Base-by-base conservation (phyloP, 2,329 filamentous ascomycete species). In the Fonsecaea multimorphosa region DNA sequence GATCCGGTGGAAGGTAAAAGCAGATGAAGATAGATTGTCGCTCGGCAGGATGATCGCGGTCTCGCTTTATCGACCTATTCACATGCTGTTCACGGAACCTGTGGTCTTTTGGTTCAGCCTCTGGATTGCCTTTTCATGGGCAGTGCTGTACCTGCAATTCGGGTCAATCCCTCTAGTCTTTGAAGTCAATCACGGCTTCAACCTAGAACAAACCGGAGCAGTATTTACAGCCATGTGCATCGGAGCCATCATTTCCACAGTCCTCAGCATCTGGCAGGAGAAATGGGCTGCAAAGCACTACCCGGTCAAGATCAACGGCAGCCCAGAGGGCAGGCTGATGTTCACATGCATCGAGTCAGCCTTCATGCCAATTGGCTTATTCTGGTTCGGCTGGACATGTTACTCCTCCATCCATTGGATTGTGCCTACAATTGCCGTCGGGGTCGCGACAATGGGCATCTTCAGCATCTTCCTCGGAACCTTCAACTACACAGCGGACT, bases 401-500 rank as follows among this genome's bases (percentile, higher is more conserved):
- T 69, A 65, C 44, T 85, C 87, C 0, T 82, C 80, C 1, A 82
- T 88, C 1, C 90, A 87, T 70, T 94, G 91, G 91, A 88, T 92
- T 56, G 86, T 87, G 0, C 91, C 91, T 0, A 79, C 87, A 0
- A 77, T 94, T 2, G 89, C 87, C 0, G 83, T 97, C 38, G 86
- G 83, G 0, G 85, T 92, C 63, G 88, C 91, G 0, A 95, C 90
- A 0, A 91, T 94, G 83, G 90, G 93, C 32, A 96, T 97, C 69
- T 94, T 92, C 77, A 89, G 87, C 36, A 87, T 97, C 32, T 96
- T 95, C 74, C 84, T 97, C 0, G 89, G 92, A 1, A 91, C 92
- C 0, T 97, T 97, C 80, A 97, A 97, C 75, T 97, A 96, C 72
- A 84, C 97, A 0, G 92, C 93, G 16, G 93, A 97, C 74, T 89